These are phyloP conservation scores for Rhodotorula sp. DNA, from an alignment of 1,284 basidiomycete genomes.

Conservation along the genomic window DNA sequence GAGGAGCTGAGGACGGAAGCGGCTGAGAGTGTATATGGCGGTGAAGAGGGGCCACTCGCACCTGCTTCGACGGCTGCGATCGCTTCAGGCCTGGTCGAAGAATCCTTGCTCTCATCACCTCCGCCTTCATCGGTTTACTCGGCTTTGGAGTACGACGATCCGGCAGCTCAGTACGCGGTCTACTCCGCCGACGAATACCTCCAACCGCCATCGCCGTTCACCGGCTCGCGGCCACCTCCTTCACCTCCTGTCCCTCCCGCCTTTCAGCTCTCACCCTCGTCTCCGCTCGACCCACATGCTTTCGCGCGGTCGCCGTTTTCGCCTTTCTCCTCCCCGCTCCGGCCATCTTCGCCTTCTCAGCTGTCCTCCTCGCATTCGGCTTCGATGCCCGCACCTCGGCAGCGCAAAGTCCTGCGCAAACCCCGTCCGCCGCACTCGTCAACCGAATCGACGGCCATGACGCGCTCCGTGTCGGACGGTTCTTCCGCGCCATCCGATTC, in stretches of 20 bases:
- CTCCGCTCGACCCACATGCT: background rate
- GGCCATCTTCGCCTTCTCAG: background rate
- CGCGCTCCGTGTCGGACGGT: background rate
- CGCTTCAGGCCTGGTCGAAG: too few species aligned
- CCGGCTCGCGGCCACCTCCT: background rate
- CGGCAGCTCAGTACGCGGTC: background rate
- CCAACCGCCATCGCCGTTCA: background rate
- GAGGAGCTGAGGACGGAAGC: conserved; percentile 1
- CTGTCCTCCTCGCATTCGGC: background rate
- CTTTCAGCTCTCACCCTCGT: background rate
- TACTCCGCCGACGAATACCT: background rate
- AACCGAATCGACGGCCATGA: background rate
- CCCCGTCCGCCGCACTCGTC: background rate
- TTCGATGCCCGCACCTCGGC: background rate
- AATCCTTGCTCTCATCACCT: background rate
- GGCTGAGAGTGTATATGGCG: background rate
- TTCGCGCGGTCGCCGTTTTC: background rate
- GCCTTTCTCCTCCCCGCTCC: too few species aligned
- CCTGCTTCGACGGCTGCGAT: background rate
- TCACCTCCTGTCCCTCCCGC: background rate
- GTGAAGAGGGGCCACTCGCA: background rate
- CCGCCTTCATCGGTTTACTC: background rate
- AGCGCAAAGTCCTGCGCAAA: conserved; percentile 34
- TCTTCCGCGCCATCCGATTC: background rate
- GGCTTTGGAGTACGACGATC: background rate